These are phyloP conservation scores for Saturnispora galanensis DNA, from an alignment of 805 yeast species.

Conservation along the genomic window DNA sequence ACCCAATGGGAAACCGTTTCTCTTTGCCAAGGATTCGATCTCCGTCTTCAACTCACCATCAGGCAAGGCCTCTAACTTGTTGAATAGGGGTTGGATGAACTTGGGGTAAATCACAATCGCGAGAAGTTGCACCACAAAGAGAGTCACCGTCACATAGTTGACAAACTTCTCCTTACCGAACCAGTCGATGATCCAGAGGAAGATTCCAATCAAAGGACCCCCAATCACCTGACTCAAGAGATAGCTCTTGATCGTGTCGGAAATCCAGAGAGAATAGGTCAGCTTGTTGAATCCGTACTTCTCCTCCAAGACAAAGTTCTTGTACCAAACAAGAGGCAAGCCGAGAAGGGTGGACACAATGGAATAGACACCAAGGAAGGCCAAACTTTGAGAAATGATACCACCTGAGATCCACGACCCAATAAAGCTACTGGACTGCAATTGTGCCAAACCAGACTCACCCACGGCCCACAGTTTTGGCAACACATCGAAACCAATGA, in stretches of 20 bases:
- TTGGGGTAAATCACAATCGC: constrained; percentile 73
- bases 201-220: constrained; percentile 61
- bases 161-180: constrained; percentile 69
- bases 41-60: constrained; percentile 79
- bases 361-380: constrained; percentile 46
- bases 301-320: constrained; percentile 84
- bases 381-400: constrained; percentile 60
- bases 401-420: constrained; percentile 33
- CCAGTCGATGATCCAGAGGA: constrained; percentile 70
- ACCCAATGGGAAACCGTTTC: constrained; percentile 76
- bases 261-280: constrained; percentile 60
- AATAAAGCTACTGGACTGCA: constrained; percentile 11
- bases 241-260: constrained; percentile 58
- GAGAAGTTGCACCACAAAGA: constrained; percentile 61
- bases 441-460: constrained; percentile 18
- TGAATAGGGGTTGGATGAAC: constrained; percentile 85
- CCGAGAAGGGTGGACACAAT: constrained; percentile 41
- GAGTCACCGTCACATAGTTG: constrained; percentile 65
- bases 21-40: constrained; percentile 69
- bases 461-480: constrained; percentile 47
- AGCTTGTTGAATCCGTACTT: constrained; percentile 87
- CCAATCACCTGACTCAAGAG: constrained; percentile 49
- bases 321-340: constrained; percentile 65
- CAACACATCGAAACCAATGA: constrained; percentile 51
- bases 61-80: constrained; percentile 81